Percentiles rank a stretch among this genome's conserved stretches.
phyloP scores from a whole-genome alignment of 2,329 filamentous ascomycete species.

The Colletotrichum zoysiae region DNA sequence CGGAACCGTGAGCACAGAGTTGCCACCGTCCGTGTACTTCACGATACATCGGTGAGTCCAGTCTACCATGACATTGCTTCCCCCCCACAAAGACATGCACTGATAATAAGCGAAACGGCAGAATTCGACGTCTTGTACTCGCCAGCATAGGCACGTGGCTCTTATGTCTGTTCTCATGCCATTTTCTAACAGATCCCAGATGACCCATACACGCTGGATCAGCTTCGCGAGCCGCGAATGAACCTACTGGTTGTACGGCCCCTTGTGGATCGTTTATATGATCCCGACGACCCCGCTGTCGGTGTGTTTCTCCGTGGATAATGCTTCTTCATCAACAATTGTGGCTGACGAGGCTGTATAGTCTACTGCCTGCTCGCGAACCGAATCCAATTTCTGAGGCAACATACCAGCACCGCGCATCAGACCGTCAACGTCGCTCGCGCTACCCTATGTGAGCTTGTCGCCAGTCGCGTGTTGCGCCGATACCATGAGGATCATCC shows the following conservation, averaged over 20 bases:
- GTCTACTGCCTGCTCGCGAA: constrained; percentile 81
- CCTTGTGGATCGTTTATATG: constrained; percentile 75
- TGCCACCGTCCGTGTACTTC: constrained; percentile 30
- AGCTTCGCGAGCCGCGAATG: constrained; percentile 76
- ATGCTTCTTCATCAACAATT: neutral
- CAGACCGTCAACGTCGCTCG: constrained; percentile 78
- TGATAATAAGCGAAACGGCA: neutral
- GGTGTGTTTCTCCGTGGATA: constrained; percentile 52
- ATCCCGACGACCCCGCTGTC: constrained; percentile 73
- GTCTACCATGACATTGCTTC: neutral
- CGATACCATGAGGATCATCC: constrained; percentile 77
- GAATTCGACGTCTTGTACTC: constrained; percentile 30
- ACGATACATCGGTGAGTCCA: constrained; percentile 36
- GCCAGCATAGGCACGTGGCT: constrained; percentile 28
- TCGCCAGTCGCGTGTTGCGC: constrained; percentile 75
- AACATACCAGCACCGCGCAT: constrained; percentile 74
- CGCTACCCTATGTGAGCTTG: constrained; percentile 76
- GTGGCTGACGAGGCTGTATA: constrained; percentile 44
- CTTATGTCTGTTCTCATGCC: neutral
- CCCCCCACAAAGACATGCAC: neutral
- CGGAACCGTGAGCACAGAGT: constrained; percentile 27
- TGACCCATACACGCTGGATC: constrained; percentile 65
- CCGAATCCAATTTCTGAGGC: constrained; percentile 75
- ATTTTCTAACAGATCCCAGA: constrained; percentile 46
- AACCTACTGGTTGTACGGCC: constrained; percentile 76